Evolutionary conservation across 75 land plant genomes (phyloP).

Genomic region (Sequoia sempervirens): DNA sequence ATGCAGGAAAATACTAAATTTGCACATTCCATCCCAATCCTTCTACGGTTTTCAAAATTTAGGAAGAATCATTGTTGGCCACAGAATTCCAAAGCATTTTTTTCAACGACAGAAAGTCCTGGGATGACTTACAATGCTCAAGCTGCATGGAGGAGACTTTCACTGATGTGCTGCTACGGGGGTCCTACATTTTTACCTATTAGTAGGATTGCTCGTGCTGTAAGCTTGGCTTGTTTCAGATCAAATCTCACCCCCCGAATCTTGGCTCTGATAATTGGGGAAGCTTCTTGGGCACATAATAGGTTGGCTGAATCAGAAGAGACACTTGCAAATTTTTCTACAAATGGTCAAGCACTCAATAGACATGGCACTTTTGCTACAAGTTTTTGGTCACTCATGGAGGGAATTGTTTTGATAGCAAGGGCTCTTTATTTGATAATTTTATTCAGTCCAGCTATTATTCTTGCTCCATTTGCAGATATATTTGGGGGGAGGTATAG

Average conservation of each 20-base stretch:
- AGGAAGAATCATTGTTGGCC: not conserved
- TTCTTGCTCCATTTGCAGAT: constrained; percentile 52
- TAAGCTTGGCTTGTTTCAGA: constrained; percentile 52
- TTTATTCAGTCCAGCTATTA: constrained; percentile 38
- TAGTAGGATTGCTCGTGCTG: constrained; percentile 45
- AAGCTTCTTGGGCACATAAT: constrained; percentile 31
- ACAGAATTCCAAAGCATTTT: not conserved
- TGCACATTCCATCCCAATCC: not conserved
- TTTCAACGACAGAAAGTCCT: not conserved
- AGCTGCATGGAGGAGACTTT: constrained; percentile 28
- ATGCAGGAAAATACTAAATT: not conserved
- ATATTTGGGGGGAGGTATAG: constrained; percentile 18
- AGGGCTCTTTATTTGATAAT: constrained; percentile 39
- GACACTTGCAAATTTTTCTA: constrained; percentile 20
- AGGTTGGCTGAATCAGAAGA: constrained; percentile 32
- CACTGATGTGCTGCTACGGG: constrained; percentile 9
- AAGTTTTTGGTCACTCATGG: constrained; percentile 34
- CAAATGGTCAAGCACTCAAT: constrained; percentile 44
- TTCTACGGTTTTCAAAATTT: not conserved
- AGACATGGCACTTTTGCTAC: constrained; percentile 36
- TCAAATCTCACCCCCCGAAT: constrained; percentile 48
- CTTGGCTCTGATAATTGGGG: constrained; percentile 52
- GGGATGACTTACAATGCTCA: constrained; percentile 16
- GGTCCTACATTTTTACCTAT: constrained; percentile 17
- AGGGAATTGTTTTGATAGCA: constrained; percentile 24